Base-by-base conservation (phyloP, 148 eudicot species). In the Suaeda aralocaspica region DNA sequence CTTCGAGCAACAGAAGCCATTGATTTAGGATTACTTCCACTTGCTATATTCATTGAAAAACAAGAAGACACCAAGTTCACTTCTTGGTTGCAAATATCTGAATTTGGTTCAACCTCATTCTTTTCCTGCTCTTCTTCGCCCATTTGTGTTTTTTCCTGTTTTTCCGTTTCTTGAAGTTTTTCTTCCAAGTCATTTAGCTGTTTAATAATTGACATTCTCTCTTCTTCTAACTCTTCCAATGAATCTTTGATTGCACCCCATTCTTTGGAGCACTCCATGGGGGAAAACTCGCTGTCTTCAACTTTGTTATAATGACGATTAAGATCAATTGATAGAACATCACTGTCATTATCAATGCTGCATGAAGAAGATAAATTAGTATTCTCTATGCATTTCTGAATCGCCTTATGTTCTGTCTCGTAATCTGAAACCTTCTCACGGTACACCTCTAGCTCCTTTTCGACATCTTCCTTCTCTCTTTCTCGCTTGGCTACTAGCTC, bases 161-260 rank as follows among this genome's bases (percentile, higher is more conserved):
- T 91, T 30, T 83, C 82, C 68, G 86, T 66, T 6, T 73, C 64
- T 42, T 86, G 77, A 68, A 91, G 90, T 84, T 94, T 91, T 64
- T 91, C 96, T 74, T 94, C 97, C 63, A 91, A 80, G 57, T 68
- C 84, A 85, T 89, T 91, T n/a, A 94, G 93, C 44, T 88, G 92
- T 72, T 85, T 89, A 6, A 87, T 76, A 36, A 91, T 89, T 1
- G 91, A 84, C 72, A 86, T 12, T 75, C 97, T 95, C 72, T 95
- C 99, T 21, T 86, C 92, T 77, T 95, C 96, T 71, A 91, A 85
- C 61, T 73, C 67, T 18, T 76, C 72, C 68, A 89, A 66, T 3
- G 88, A 82, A 2, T 83, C 83, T 34, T 87, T 79, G 2, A 84
- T 76, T 19, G 63, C 66, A 45, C 82, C 80, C 75, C 77, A 78